Conservation (phyloP, 2,329 filamentous ascomycete species). For the Hypoxylon sp. region DNA sequence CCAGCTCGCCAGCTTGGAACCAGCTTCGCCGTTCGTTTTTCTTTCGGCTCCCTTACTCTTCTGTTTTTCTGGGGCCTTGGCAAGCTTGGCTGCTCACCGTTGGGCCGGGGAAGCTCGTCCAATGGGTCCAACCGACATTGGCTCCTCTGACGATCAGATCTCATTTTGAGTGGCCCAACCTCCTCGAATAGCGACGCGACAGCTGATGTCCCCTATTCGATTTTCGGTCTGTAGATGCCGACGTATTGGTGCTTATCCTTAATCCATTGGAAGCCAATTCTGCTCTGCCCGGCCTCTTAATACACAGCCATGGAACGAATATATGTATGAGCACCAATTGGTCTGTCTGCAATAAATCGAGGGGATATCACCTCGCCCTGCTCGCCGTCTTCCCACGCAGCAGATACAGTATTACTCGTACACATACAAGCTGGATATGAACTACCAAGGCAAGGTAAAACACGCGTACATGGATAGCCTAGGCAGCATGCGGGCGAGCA, state of each 20-base stretch:
- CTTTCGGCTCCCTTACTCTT: conserved; percentile 3
- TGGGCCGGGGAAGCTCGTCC: conserved; percentile 27
- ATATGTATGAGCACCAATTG: conserved; percentile 28
- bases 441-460: background rate
- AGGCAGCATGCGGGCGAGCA: too few species aligned
- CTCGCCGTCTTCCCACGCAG: conserved; percentile 14
- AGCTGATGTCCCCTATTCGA: conserved; percentile 14
- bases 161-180: conserved; percentile 10
- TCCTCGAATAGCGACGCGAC: conserved; percentile 19
- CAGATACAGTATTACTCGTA: conserved; percentile 1
- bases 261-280: conserved; percentile 20
- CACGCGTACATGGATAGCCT: too few species aligned
- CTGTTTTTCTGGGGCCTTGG: conserved; percentile 13
- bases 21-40: background rate
- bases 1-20: too few species aligned
- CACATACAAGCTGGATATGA: background rate
- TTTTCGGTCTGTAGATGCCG: conserved; percentile 16
- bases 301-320: conserved; percentile 22
- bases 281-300: conserved; percentile 2
- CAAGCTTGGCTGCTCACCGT: conserved; percentile 22
- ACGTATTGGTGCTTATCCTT: conserved; percentile 2
- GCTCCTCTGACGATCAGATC: conserved; percentile 28
- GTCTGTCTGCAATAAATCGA: conserved; percentile 24
- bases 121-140: conserved; percentile 19
- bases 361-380: conserved; percentile 13